These are phyloP conservation scores for Periglandula ipomoeae DNA, from an alignment of 2,329 filamentous ascomycete species.

Conservation along the genomic window DNA sequence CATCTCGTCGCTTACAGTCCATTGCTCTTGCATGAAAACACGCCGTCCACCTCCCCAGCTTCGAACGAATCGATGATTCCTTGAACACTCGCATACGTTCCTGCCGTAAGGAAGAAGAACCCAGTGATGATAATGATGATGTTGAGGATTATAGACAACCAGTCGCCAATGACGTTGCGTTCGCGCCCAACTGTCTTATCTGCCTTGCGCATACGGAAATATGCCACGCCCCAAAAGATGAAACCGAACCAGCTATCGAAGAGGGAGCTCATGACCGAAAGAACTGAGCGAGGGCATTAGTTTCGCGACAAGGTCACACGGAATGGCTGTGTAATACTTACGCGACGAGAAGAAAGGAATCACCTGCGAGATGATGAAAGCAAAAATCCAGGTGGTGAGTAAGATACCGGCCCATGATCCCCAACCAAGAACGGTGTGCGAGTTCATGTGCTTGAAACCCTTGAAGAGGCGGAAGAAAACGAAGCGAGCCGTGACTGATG, in stretches of 20 bases:
- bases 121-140: constrained; percentile 64
- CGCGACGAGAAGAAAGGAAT: constrained; percentile 86
- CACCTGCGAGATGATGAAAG: constrained; percentile 84
- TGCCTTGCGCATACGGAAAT: constrained; percentile 63
- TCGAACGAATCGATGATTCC: constrained; percentile 67
- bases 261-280: constrained; percentile 74
- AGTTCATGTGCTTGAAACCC: constrained; percentile 67
- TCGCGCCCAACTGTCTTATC: constrained; percentile 46
- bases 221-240: constrained; percentile 86
- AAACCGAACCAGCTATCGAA: constrained; percentile 94
- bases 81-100: constrained; percentile 72
- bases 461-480: constrained; percentile 86
- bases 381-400: constrained; percentile 63
- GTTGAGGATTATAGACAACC: constrained; percentile 56
- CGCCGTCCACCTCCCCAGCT: constrained; percentile 52
- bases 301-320: too few species aligned
- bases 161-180: constrained; percentile 40
- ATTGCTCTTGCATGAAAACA: constrained; percentile 67
- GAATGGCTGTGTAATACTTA: too few species aligned
- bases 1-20: constrained; percentile 37
- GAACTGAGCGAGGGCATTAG: constrained; percentile 23
- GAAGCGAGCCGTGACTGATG: constrained; percentile 82
- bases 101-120: constrained; percentile 70
- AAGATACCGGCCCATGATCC: constrained; percentile 67
- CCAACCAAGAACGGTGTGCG: constrained; percentile 79